Base-by-base conservation (phyloP, 2,329 filamentous ascomycete species). In the Pseudogymnoascus sp. region DNA sequence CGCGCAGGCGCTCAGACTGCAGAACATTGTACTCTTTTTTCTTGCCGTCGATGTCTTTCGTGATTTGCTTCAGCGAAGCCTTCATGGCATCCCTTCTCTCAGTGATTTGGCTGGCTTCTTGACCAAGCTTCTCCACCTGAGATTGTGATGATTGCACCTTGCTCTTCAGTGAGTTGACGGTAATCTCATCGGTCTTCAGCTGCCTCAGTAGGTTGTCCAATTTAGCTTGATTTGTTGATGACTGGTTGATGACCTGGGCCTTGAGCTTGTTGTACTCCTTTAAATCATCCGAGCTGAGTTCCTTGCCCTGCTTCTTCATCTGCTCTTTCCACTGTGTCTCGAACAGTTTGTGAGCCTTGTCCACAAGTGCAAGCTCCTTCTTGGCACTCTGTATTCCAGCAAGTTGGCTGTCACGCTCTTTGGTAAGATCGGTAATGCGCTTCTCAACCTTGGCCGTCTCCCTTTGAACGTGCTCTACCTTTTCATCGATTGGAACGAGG, bases 21-120 rank as follows among this genome's bases (percentile, higher is more conserved):
- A 96, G 81, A 63, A 88, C 85, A 73, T 96, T 95, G 73, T 92
- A 90, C 66, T 95, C 90, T 73, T 93, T 96, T 78, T 96, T 96
- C 79, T 96, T 98, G 23, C 80, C 78, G 31, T 92, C 88, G 61
- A 96, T 90, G n/a, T 95, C 89, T 66, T 85, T 83, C 6, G 85
- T 83, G n/a, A 89, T 83, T 57, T 90, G 81, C 68, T 88, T 88
- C 65, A 89, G 84, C 6, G 80, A 79, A 10, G 81, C 78, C 65
- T 89, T 85, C 11, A 87, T 83, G 4, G 84, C 77, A 41, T 83
- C 79, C 70, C 85, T 89, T 64, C 90, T 86, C 70, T 92, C 87
- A 65, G 84, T 81, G 66, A 96, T 85, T 14, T 83, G 84, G 41
- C 81, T 77, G 14, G 92, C 79, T 67, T 97, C 92, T 3, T 83